phyloP scores from a whole-genome alignment of 441 rosid species.

The Gossypium laxum region DNA sequence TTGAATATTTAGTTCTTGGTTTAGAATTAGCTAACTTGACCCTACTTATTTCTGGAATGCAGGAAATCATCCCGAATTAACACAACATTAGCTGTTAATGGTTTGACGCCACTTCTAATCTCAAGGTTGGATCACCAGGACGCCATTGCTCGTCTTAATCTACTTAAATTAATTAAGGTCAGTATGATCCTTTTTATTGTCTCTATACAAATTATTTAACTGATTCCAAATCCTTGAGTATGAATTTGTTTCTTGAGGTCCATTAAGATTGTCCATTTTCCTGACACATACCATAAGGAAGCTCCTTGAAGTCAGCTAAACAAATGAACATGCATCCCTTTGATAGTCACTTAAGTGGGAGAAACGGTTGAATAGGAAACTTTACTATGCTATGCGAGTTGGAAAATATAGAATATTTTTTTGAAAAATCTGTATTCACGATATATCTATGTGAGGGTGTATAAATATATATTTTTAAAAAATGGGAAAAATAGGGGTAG shows the following conservation, averaged over 20 bases:
- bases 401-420: neutral
- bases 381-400: neutral
- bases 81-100: constrained; percentile 83
- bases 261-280: neutral
- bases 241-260: neutral
- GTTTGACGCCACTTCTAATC: constrained; percentile 86
- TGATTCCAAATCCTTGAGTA: neutral
- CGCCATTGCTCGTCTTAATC: constrained; percentile 93
- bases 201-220: neutral
- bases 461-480: neutral
- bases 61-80: constrained; percentile 90
- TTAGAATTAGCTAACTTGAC: neutral
- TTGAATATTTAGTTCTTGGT: neutral
- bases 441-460: neutral
- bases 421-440: neutral
- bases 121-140: constrained; percentile 88
- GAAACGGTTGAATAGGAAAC: neutral
- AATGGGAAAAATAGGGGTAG: neutral
- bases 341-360: neutral
- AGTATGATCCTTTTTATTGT: neutral
- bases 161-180: constrained; percentile 88
- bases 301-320: no score
- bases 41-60: constrained; percentile 23
- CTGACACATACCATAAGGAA: neutral
- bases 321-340: neutral